Evolutionary conservation across 2,329 filamentous ascomycete species (phyloP).

Genomic region (Seiridium unicorne): DNA sequence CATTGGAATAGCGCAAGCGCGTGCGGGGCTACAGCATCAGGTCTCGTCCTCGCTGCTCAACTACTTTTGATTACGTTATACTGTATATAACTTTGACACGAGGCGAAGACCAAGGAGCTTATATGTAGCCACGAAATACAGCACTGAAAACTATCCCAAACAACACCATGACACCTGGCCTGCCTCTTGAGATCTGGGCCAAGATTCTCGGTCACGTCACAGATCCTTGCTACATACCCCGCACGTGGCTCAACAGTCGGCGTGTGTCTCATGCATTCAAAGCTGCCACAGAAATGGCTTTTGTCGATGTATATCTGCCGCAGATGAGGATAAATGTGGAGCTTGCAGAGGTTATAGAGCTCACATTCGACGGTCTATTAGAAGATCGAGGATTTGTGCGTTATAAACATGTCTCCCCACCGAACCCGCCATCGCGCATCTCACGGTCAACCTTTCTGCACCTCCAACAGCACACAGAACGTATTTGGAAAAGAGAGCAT

Average conservation of each 20-base stretch:
- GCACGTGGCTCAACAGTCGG: constrained; percentile 8
- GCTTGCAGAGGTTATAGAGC: constrained; percentile 1
- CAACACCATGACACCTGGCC: not conserved
- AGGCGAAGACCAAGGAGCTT: too few relatives aligned
- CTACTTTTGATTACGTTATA: too few relatives aligned
- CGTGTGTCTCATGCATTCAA: constrained; percentile 5
- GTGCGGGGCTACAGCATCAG: too few relatives aligned
- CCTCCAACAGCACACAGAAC: not conserved
- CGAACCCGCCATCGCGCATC: not conserved
- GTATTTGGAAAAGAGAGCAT: not conserved
- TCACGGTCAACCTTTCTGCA: not conserved
- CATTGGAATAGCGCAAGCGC: too few relatives aligned
- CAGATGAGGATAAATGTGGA: not conserved
- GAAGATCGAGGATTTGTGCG: not conserved
- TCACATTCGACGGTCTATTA: not conserved
- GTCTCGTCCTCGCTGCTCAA: too few relatives aligned
- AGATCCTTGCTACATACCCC: constrained; percentile 5
- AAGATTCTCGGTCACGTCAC: not conserved
- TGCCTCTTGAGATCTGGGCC: constrained; percentile 8
- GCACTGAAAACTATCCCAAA: too few relatives aligned
- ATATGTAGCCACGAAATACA: too few relatives aligned
- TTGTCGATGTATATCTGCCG: constrained; percentile 2
- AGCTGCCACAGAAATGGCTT: constrained; percentile 8
- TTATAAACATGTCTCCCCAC: not conserved
- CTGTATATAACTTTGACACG: too few relatives aligned